Evolutionary conservation across 306 rosid genomes (phyloP).

Genomic region (Cucumis hystrix): DNA sequence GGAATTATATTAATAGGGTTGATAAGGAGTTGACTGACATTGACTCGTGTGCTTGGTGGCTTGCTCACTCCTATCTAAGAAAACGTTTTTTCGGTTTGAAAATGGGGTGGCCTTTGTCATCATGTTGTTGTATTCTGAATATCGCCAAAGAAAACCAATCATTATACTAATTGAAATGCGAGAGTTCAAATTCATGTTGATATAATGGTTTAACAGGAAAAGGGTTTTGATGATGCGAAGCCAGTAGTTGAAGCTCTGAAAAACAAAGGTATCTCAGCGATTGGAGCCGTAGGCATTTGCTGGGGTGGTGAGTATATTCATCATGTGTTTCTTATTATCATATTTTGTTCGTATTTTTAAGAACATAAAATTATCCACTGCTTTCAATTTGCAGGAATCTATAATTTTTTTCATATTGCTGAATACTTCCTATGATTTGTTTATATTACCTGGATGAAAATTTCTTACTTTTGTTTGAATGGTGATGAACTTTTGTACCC

Average conservation of each 20-base stretch:
- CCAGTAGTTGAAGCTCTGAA: constrained; percentile 40
- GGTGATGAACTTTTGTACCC: not conserved
- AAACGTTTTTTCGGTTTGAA: not conserved
- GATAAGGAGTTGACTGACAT: not conserved
- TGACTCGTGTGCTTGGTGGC: not conserved
- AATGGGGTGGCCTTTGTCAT: not conserved
- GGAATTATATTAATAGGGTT: not conserved
- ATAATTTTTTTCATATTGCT: not conserved
- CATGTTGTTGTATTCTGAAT: not conserved
- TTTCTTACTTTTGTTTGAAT: not conserved
- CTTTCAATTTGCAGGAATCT: not conserved
- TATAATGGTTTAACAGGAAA: constrained; percentile 29
- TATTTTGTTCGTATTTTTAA: not conserved
- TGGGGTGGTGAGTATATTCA: constrained; percentile 54
- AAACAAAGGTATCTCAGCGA: constrained; percentile 38
- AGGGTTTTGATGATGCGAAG: constrained; percentile 41
- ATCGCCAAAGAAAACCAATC: not conserved
- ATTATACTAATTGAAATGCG: not conserved
- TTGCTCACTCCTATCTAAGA: not conserved
- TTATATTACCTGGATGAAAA: not conserved
- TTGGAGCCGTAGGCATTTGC: constrained; percentile 65
- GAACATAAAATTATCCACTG: not conserved
- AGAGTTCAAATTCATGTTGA: not conserved
- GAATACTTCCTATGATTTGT: not conserved
- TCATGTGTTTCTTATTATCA: not conserved